These are phyloP conservation scores for Pseudocercospora musae DNA, from an alignment of 2,329 filamentous ascomycete genomes.

Conservation along the genomic window DNA sequence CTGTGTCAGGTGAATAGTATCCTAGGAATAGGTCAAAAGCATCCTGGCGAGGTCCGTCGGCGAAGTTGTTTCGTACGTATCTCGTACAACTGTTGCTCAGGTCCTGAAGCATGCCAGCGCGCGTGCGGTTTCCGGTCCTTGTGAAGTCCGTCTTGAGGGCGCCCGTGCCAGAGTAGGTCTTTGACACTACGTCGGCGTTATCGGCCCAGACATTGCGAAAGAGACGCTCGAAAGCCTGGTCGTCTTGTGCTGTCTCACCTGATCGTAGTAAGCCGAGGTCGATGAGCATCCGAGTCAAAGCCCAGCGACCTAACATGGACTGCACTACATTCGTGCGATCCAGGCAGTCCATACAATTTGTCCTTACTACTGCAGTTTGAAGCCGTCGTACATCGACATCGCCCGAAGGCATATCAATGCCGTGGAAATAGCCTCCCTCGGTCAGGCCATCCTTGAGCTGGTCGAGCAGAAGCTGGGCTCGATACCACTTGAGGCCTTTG, in stretches of 20 bases:
- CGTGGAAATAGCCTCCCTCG: constrained; percentile 87
- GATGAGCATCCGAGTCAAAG: constrained; percentile 81
- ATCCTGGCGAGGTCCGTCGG: constrained; percentile 90
- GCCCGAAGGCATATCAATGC: constrained; percentile 77
- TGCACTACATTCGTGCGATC: constrained; percentile 98
- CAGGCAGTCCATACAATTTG: constrained; percentile 99
- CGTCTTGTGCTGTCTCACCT: constrained; percentile 75
- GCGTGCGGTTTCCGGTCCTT: constrained; percentile 85
- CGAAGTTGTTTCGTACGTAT: constrained; percentile 91
- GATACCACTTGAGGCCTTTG: constrained; percentile 90
- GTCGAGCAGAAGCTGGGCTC: constrained; percentile 81
- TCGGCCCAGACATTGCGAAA: constrained; percentile 99
- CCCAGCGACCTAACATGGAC: constrained; percentile 90
- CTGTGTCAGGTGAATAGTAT: constrained; percentile 71
- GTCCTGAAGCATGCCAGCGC: constrained; percentile 79
- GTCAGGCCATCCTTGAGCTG: constrained; percentile 72
- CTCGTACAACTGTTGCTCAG: constrained; percentile 82
- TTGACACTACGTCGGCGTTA: constrained; percentile 93
- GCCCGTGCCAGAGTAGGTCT: constrained; percentile 90
- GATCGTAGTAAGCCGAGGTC: constrained; percentile 75
- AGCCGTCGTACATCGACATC: constrained; percentile 74
- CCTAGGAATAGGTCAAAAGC: constrained; percentile 93
- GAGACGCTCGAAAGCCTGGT: constrained; percentile 77
- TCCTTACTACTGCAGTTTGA: constrained; percentile 88
- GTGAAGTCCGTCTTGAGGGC: constrained; percentile 98